Conservation (phyloP, 192 early-diverging fungal species). For the Backusella psychrophila region DNA sequence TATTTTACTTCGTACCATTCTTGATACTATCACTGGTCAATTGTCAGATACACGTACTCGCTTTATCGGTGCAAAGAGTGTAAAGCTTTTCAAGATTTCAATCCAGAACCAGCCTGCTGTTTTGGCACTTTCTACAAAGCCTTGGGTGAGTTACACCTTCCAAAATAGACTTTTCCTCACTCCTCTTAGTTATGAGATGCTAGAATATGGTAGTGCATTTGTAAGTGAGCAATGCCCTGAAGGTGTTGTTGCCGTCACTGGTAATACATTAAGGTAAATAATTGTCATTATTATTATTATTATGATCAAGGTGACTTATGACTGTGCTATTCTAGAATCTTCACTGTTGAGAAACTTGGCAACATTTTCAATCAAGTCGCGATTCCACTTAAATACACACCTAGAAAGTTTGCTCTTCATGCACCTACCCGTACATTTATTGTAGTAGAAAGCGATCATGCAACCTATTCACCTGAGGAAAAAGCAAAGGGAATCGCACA, state of each 20-base stretch:
- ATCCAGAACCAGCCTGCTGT: conserved; percentile 72
- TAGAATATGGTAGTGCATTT: conserved; percentile 85
- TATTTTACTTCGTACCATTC: conserved; percentile 77
- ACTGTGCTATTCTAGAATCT: conserved; percentile 51
- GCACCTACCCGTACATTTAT: conserved; percentile 79
- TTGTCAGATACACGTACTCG: conserved; percentile 80
- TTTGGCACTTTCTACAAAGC: conserved; percentile 78
- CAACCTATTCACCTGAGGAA: conserved; percentile 64
- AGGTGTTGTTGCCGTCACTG: conserved; percentile 85
- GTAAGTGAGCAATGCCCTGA: conserved; percentile 83
- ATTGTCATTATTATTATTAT: neutral
- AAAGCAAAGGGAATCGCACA: conserved; percentile 55
- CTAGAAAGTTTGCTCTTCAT: conserved; percentile 77
- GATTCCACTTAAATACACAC: conserved; percentile 86
- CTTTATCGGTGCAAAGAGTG: conserved; percentile 82
- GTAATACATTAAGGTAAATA: conserved; percentile 70
- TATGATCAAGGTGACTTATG: neutral
- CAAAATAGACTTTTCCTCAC: conserved; percentile 70
- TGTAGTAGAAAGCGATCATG: conserved; percentile 86
- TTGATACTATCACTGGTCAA: conserved; percentile 82
- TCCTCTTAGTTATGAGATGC: conserved; percentile 82
- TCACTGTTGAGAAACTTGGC: conserved; percentile 82
- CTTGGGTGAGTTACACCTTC: conserved; percentile 87
- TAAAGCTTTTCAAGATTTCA: conserved; percentile 72
- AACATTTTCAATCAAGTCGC: conserved; percentile 80